Evolutionary conservation across 2,329 filamentous ascomycete species (phyloP).

Genomic region (Cryphonectria japonica): DNA sequence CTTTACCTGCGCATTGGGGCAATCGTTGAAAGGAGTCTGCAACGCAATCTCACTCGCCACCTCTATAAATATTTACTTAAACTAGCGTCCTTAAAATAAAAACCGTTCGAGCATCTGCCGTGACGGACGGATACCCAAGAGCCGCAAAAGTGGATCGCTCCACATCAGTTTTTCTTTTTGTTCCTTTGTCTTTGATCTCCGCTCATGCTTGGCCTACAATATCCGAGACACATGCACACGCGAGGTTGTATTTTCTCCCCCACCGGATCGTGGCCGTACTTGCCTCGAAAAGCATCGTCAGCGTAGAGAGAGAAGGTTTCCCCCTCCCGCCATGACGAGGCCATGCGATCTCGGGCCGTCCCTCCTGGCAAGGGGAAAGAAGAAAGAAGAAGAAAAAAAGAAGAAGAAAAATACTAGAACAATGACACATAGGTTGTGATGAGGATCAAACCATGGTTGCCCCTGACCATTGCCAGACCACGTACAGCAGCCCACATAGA

Average conservation of each 20-base stretch:
- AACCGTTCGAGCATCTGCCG: neutral
- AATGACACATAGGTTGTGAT: neutral
- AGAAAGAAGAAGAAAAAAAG: too few relatives aligned
- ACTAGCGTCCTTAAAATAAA: neutral
- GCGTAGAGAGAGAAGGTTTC: neutral
- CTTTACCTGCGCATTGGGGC: neutral
- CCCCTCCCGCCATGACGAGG: neutral
- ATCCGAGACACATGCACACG: neutral
- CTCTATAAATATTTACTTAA: neutral
- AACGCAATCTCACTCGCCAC: neutral
- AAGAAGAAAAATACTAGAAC: neutral
- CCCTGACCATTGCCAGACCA: neutral
- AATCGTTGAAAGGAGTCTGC: neutral
- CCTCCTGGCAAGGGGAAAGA: neutral
- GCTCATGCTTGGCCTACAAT: neutral
- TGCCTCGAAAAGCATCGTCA: neutral
- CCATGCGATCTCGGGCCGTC: constrained; percentile 3
- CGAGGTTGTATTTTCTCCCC: neutral
- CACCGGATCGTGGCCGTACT: neutral
- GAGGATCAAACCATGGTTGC: neutral
- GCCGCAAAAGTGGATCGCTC: neutral
- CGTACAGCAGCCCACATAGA: neutral
- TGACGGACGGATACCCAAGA: neutral
- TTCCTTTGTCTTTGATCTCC: neutral
- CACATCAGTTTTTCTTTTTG: neutral